These are phyloP conservation scores for Phialocephala subalpina DNA, from an alignment of 2,329 filamentous ascomycete genomes.

Conservation along the genomic window DNA sequence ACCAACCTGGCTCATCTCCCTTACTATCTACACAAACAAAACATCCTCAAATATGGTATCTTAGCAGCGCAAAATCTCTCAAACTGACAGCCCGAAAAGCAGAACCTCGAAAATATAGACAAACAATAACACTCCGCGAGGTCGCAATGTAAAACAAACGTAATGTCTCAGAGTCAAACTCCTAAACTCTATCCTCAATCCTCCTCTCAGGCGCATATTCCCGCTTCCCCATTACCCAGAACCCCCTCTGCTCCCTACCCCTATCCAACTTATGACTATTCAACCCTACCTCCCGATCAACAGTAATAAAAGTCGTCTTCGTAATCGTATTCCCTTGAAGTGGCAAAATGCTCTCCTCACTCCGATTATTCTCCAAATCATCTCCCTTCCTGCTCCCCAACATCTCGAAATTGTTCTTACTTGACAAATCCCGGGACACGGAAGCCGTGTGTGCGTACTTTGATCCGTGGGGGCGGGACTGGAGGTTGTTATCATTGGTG, in stretches of 20 bases:
- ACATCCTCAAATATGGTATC: not conserved
- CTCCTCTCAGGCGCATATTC: not conserved
- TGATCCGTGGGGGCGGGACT: not conserved
- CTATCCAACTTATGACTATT: not conserved
- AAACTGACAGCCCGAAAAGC: no score
- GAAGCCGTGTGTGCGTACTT: not conserved
- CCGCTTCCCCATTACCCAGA: not conserved
- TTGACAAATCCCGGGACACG: not conserved
- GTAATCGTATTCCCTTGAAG: slow-evolving; percentile 5
- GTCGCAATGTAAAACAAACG: not conserved
- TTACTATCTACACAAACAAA: not conserved
- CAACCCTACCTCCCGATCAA: not conserved
- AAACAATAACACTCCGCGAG: no score
- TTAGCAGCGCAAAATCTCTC: no score
- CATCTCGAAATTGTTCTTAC: not conserved
- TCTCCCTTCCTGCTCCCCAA: not conserved
- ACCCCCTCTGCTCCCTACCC: no score
- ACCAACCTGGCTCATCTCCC: no score
- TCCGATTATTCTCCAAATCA: not conserved
- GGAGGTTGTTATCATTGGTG: not conserved
- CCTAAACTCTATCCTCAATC: slow-evolving; percentile 3
- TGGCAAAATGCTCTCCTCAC: slow-evolving; percentile 9
- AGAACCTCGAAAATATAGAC: no score
- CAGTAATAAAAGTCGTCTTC: slow-evolving; percentile 17
- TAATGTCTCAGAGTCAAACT: not conserved